Base-by-base conservation (phyloP, 169 alveolate genomes). In the Amoebophrya sp. region DNA sequence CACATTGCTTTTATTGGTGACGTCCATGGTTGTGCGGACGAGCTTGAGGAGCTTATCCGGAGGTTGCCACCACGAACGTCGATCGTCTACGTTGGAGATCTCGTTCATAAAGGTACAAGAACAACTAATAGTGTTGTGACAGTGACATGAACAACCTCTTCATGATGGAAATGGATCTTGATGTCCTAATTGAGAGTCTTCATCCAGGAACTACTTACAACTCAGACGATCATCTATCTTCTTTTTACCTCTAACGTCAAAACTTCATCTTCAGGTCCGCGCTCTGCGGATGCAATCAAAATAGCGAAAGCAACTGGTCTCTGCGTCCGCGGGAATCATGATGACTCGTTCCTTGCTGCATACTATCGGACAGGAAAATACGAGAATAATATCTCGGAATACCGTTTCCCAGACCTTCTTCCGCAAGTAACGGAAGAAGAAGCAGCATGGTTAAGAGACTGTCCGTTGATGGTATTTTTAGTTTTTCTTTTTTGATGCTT, bases 321-420 rank as follows among this genome's bases (percentile, higher is more conserved):
- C 76, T 89, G 91, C 55, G 91, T 89, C 39, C 91, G 91, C 36
- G 91, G 91, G 76, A 89, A 89, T 41, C 91, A 89, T 40, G 91
- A 89, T 26, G 91, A 89, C 29, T 26, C 36, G 53, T 38, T 89
- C 10, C 29, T 89, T n/a, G 65, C 36, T 34, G 91, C 91, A 26
- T 89, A 89, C 91, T 89, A 89, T 26, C 53, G 91, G 29, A 12
- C 29, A 6, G 65, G 65, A 47, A 47, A 47, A 47, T 47, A 47
- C 65, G 18, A 18, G 6, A 18, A 47, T 12, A 47, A 18, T 18
- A 47, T 47, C 65, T 18, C 6, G 18, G 18, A 47, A 6, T 47
- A 47, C 65, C 65, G 65, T 18, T 47, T 47, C 18, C 65, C 65
- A 6, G 65, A 47, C 29, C 65, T 47, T 6, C 29, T 47, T 47